Evolutionary conservation across 2,329 filamentous ascomycete species (phyloP), one percentile per base, ranked within the genome.

Genomic region (Penicillium sp.): DNA sequence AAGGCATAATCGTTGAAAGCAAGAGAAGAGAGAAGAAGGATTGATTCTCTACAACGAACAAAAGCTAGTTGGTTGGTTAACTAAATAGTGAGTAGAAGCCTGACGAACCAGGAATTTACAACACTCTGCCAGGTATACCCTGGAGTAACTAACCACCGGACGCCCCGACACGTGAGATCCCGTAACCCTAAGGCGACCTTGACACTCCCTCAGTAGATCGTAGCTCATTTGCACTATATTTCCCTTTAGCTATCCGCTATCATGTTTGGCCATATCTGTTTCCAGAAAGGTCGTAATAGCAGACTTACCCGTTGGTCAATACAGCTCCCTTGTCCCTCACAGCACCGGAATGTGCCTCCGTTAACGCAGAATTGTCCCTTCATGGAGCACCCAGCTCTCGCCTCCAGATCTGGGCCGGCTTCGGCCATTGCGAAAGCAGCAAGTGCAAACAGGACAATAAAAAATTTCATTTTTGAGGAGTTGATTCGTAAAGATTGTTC

Each of bases 371-470:
- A 59, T 29, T 59, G 19, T 12, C 57, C 57, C 4, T 10, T 56
- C 15, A 57, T 54, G 15, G 57, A 59, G 21, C 60, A 43, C 45
- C 50, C 54, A 31, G 48, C 27, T 52, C 54, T 51, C 25, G 40
- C 54, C 47, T 56, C 47, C 23, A 56, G 48, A 12, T 41, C 84
- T 90, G 77, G 85, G 15, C 6, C 25, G 13, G 54, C 54, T 9
- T 56, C 54, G 23, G 54, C 54, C 31, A 51, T 46, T 33, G 48
- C 25, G 12, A n/a, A 56, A 15, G 48, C 54, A 41, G 41, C 54
- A 4, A 56, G 41, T n/a, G 41, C 54, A 25, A 52, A 27, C 13
- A 56, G 38, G 12, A 45, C 29, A 15, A 56, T 40, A n/a, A 17
- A 56, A 8, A 56, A 13, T 19, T 56, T 56, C 54, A 56, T 56